Evolutionary conservation across 192 early-diverging fungal genomes (phyloP), one percentile per base, ranked within the genome.

Genomic region (Endogone sp.): DNA sequence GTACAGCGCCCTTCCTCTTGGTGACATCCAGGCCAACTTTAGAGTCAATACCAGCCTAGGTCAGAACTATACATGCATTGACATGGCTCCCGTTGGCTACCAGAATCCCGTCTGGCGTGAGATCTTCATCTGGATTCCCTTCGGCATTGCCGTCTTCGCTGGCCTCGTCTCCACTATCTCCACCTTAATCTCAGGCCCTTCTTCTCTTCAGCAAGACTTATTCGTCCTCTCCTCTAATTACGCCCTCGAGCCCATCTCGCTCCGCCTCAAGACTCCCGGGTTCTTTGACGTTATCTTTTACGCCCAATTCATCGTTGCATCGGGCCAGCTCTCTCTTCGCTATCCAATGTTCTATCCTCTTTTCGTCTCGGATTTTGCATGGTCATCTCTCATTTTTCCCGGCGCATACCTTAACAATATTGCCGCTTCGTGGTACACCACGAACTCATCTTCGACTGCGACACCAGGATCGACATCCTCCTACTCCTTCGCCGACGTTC

Each of bases 241-340:
- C 54, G 69, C 69, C 29, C 67, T 71, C 22, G 31, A 66, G n/a
- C 74, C 74, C 32, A 66, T 66, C 29, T 27, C 71, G 3, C 66
- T 81, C 56, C 70, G 67, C 21, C 70, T 84, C 2, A 81, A 84
- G 55, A 79, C 82, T 1, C 82, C 82, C 22, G 80, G 82, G 0
- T 71, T 84, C 58, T 84, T 84, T 56, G 82, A 84, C 71, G 59
- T 84, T 10, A 31, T 84, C n/a, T 78, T 71, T 62, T 84, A 84
- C 31, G 65, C 78, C 4, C 82, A 84, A 64, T 84, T 84, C 62
- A 76, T 81, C 60, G 71, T 84, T 16, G 70, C 74, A 55, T 74
- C 73, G 1, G 80, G 80, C 2, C 80, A 80, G 60, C 73, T 84
- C 29, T 76, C 74, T 31, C 21, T 84, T 63, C 71, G 77, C 58